A percentile compares a stretch with the other conserved stretches of the same genome.
These are phyloP conservation scores for Penicillium nucicola DNA, from an alignment of 495 filamentous ascomycete species.

Conservation along the genomic window DNA sequence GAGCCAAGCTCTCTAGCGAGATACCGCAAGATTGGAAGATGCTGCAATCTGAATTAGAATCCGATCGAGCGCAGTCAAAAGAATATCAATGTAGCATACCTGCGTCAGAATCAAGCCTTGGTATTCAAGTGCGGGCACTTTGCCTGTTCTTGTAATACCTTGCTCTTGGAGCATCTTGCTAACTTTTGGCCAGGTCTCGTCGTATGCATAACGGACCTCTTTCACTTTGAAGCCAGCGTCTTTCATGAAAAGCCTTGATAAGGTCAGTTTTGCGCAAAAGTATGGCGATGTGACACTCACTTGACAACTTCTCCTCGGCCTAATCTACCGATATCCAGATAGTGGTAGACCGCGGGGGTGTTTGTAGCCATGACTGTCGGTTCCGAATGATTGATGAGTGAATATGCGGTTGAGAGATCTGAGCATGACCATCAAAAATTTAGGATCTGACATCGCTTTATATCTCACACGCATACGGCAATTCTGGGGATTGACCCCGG, in stretches of 20 bases:
- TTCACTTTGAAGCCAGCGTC: conserved; percentile 42
- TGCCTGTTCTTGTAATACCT: conserved; percentile 30
- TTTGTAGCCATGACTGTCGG: neutral
- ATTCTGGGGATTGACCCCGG: too few species aligned
- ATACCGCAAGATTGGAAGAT: conserved; percentile 39
- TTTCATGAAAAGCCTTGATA: conserved; percentile 28
- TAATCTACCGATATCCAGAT: conserved; percentile 39
- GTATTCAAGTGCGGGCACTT: conserved; percentile 40
- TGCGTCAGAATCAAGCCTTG: conserved; percentile 37
- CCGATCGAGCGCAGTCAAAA: too few species aligned
- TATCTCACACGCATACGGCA: too few species aligned
- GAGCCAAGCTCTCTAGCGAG: conserved; percentile 32
- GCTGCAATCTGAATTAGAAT: conserved; percentile 14
- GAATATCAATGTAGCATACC: conserved; percentile 15
- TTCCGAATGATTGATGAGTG: neutral
- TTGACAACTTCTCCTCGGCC: conserved; percentile 45
- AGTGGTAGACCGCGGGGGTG: conserved; percentile 18
- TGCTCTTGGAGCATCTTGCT: conserved; percentile 28
- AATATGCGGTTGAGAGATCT: too few species aligned
- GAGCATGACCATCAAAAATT: too few species aligned
- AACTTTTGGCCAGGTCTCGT: conserved; percentile 35
- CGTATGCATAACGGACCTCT: conserved; percentile 37
- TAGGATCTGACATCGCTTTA: too few species aligned
- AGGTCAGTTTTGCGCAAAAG: neutral
- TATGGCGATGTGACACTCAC: conserved; percentile 9